Evolutionary conservation across 768 basidiomycete species (phyloP), one percentile per base, ranked within the genome.

Genomic region (Coprinopsis marcescibilis): DNA sequence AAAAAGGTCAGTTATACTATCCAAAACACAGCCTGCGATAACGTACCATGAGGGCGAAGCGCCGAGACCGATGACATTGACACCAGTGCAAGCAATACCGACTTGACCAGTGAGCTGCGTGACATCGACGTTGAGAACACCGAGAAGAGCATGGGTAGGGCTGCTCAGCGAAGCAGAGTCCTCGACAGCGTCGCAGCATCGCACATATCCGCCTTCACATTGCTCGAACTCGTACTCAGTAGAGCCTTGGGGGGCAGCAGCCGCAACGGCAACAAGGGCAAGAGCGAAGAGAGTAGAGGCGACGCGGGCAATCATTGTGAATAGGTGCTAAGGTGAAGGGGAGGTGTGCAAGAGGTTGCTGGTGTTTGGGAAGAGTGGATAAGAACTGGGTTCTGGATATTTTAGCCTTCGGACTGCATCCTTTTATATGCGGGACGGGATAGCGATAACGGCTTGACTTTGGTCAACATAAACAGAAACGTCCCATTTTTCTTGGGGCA

Each of bases 71-170:
- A 63, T 30, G 24, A 17, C 54, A 17, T 42, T 42, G 48, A 63
- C 52, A 21, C 58, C 56, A 29, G 29, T 53, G 57, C 64, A 65
- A n/a, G 37, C 46, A 5, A 53, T 4, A 24, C 56, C 59, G 14
- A 62, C 50, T 3, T 33, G 21, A 17, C 52, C 55, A 7, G 48
- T 52, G 23, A 60, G 20, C 1, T 34, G 14, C 3, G 35, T 30
- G 21, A 55, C 17, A 14, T 23, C 39, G 30, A 52, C 29, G n/a
- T 34, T 38, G 23, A 29, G 51, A 30, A 27, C 41, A 52, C 52
- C 20, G n/a, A 62, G 48, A 13, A 40, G 21, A 5, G 6, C 39
- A 4, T 6, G 20, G 11, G 4, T 8, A 15, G 12, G 12, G 8
- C 10, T 12, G 10, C 15, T 23, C 10, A 40, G 19, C 4, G 19